phyloP scores from a whole-genome alignment of 768 basidiomycete genomes.

The Suillus subluteus region DNA sequence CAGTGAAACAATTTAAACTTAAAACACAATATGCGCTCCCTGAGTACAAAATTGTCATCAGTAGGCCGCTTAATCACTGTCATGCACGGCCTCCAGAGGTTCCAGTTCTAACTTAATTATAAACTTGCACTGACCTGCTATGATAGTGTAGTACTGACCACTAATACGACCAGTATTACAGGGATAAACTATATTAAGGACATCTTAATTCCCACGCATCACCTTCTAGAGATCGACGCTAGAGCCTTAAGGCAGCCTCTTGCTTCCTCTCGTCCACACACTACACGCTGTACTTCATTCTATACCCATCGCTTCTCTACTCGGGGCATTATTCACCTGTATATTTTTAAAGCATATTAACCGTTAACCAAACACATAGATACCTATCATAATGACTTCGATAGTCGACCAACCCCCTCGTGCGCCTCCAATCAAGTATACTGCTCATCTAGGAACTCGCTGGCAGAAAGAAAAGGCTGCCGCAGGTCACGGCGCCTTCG shows the following conservation, averaged over 20 bases:
- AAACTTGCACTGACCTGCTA: not conserved
- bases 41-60: not conserved
- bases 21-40: not conserved
- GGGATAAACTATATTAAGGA: not conserved
- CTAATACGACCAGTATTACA: not conserved
- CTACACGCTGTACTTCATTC: not conserved
- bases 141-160: not conserved
- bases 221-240: slow-evolving; percentile 5
- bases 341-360: slow-evolving; percentile 11
- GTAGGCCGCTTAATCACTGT: not conserved
- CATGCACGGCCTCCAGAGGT: not conserved
- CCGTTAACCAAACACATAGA: not conserved
- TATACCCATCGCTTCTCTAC: not conserved
- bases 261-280: slow-evolving; percentile 11
- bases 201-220: slow-evolving; percentile 2
- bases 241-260: not conserved
- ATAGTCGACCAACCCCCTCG: slow-evolving; percentile 60
- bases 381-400: slow-evolving; percentile 29
- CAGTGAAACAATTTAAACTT: not conserved
- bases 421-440: slow-evolving; percentile 73
- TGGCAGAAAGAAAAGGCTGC: slow-evolving; percentile 90
- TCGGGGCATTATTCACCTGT: slow-evolving; percentile 21
- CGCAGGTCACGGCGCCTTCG: slow-evolving; percentile 74
- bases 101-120: not conserved
- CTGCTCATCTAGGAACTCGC: slow-evolving; percentile 73